A percentile compares a stretch with the other conserved stretches of the same genome.
Conservation (phyloP, 352 stramenopile species). For the Phytophthora pseudosyringae region DNA sequence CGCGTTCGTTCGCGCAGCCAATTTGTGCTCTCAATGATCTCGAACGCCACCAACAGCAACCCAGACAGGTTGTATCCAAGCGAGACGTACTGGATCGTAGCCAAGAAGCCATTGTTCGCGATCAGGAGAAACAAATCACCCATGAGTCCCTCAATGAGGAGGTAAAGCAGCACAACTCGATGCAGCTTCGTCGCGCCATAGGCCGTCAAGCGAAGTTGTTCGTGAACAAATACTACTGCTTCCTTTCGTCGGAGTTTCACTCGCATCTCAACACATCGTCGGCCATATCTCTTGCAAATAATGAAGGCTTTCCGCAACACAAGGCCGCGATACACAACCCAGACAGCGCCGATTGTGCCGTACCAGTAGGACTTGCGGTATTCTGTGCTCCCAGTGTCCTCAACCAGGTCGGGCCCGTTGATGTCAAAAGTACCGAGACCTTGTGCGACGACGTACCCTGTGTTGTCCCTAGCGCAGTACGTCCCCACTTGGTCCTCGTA, state of each 20-base stretch:
- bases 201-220: slow-evolving; percentile 24
- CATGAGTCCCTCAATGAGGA: slow-evolving; percentile 37
- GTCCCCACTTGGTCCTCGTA: slow-evolving; percentile 26
- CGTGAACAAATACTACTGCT: slow-evolving; percentile 31
- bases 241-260: slow-evolving; percentile 18
- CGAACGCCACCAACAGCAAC: slow-evolving; percentile 34
- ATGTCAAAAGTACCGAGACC: slow-evolving; percentile 25
- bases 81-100: slow-evolving; percentile 30
- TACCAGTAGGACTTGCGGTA: slow-evolving; percentile 35
- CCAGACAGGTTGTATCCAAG: slow-evolving; percentile 37
- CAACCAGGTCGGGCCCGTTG: slow-evolving; percentile 13
- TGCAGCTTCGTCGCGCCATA: slow-evolving; percentile 21
- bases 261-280: slow-evolving; percentile 13
- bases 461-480: slow-evolving; percentile 24
- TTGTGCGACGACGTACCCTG: slow-evolving; percentile 12
- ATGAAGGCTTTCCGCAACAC: slow-evolving; percentile 28
- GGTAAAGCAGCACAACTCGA: slow-evolving; percentile 26
- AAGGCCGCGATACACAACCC: slow-evolving; percentile 29
- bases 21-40: slow-evolving; percentile 27
- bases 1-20: slow-evolving; percentile 9
- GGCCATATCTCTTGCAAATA: slow-evolving; percentile 19
- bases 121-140: slow-evolving; percentile 39
- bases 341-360: slow-evolving; percentile 6
- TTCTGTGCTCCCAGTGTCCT: slow-evolving; percentile 4
- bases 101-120: slow-evolving; percentile 26